Evolutionary conservation across 768 basidiomycete species (phyloP), one percentile per base, ranked within the genome.

Genomic region (Lentinula sp.): DNA sequence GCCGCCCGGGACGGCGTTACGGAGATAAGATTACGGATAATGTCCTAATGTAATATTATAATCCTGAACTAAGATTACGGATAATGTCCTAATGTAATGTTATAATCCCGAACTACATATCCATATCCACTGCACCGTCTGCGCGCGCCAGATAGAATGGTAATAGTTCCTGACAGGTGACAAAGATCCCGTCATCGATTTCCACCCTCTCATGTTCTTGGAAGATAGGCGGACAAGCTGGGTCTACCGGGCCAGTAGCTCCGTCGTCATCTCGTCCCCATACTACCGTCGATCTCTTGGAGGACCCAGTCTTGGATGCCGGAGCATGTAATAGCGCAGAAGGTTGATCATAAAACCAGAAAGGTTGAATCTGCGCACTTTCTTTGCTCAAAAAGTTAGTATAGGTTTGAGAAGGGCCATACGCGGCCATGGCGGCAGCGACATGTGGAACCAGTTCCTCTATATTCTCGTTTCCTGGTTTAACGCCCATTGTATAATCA

Each of bases 351-450:
- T 80, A 82, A 64, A 77, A 80, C 74, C 75, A 83, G 66, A 72
- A 81, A 1, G 80, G 67, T 61, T 75, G 69, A 43, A 59, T 67
- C 65, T 69, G 62, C 69, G 81, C 82, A 39, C 62, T 63, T 62
- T 16, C 64, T 64, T 60, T 76, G 71, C 64, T 71, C 51, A 85
- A 63, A 66, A 77, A 85, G 4, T 71, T 63, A 1, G 69, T 68
- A 66, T 84, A 85, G 28, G 80, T 81, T 28, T 69, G 68, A 6
- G 82, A 78, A 64, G 85, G 84, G 3, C 83, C 84, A 61, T 83
- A 84, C 2, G 74, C 79, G 1, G 81, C 81, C 2, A 77, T 74
- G n/a, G 78, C 73, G 1, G 83, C 72, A 23, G 82, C 81, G 53
- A 85, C 77, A 60, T 81, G 79, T 4, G 82, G 83, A 45, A 76